A percentile compares a stretch with the other conserved stretches of the same genome.
These are phyloP conservation scores for Breviolum minutum DNA, from an alignment of 73 alveolate species.

Conservation along the genomic window DNA sequence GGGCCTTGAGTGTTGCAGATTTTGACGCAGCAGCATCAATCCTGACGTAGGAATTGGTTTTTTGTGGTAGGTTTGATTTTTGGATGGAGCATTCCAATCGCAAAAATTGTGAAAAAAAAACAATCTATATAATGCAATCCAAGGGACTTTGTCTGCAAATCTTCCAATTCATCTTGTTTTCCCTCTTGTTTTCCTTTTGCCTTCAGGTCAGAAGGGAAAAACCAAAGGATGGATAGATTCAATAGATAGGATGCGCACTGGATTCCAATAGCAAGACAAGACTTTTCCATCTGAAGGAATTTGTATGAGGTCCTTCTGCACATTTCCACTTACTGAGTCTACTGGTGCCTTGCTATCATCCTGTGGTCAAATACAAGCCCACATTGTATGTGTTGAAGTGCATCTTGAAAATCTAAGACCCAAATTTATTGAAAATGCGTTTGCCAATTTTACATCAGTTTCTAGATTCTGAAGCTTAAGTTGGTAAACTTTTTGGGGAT, in stretches of 20 bases:
- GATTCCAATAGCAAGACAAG: no score
- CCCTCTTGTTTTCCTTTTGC: conserved; percentile 60
- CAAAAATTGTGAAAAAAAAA: neutral
- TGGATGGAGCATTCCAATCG: neutral
- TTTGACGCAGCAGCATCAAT: conserved; percentile 84
- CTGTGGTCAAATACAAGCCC: no score
- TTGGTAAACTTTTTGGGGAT: neutral
- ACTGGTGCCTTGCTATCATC: no score
- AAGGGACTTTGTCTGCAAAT: conserved; percentile 72
- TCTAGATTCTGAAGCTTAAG: neutral
- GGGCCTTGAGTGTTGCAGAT: conserved; percentile 73
- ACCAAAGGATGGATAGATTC: neutral
- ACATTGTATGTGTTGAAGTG: no score
- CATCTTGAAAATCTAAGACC: no score
- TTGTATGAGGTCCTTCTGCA: no score
- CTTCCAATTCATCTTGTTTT: conserved; percentile 71
- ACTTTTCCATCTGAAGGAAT: no score
- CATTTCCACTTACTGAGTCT: no score
- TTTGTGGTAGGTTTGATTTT: no score
- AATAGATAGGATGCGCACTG: neutral
- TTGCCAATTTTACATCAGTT: neutral
- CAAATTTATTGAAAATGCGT: no score
- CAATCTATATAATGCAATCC: neutral
- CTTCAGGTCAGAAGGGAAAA: neutral
- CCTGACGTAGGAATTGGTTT: neutral